Evolutionary conservation across 192 early-diverging fungal species (phyloP), one percentile per base, ranked within the genome.

Genomic region (Paraglomus brasilianum): DNA sequence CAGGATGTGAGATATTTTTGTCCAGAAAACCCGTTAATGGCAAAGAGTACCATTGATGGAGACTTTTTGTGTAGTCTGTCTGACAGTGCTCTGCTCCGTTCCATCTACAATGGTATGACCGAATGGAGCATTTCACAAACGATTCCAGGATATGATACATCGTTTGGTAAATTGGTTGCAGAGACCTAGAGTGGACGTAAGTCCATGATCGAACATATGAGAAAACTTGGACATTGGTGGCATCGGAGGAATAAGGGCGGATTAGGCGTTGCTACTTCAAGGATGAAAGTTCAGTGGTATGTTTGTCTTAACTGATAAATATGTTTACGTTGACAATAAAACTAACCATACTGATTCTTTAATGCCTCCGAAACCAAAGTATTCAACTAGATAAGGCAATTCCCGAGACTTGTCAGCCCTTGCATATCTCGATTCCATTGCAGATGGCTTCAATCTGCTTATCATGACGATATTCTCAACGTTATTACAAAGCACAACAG

Each of bases 1-100:
- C 92, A 65, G 95, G 96, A 71, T 95, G 94, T 81, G 97, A 99
- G 76, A 91, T 98, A 40, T 94, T 98, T 65, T 72, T 99, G 39
- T 22, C 84, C 91, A 2, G 92, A 93, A 50, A 82, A 86, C 61
- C 85, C 87, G 21, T 64, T n/a, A 82, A 5, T 96, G 93, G 94
- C 86, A 92, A 38, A 77, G 90, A 14, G 88, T 93, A 1, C 66
- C 94, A 55, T 83, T 91, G 0, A 83, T 93, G 83, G 94, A 96
- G 75, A 86, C 88, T 39, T 88, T 90, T 74, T 85, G 86, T 42
- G 83, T 78, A 13, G 78, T 92, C 1, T 89, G 87, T 56, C 76
- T 17, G 87, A 92, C 36, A 67, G 81, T 38, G 73, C 57, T 5
- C 73, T 96, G 10, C 71, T 93, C 53, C 77, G 89, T 15, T 78